Evolutionary conservation across 2,329 filamentous ascomycete species (phyloP).

Genomic region (Talaromyces sp.): DNA sequence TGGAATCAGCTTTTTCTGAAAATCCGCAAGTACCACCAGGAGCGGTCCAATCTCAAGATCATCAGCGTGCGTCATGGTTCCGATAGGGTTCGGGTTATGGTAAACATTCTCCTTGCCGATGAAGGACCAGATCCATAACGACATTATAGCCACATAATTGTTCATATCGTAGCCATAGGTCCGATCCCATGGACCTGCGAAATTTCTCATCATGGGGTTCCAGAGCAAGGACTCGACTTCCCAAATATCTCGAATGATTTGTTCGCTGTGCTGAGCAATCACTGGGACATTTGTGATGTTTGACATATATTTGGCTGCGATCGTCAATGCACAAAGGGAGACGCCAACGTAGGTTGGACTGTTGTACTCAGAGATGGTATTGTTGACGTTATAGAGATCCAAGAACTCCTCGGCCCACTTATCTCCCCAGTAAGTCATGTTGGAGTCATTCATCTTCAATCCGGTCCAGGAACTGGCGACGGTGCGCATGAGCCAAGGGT

Average conservation of each 20-base stretch:
- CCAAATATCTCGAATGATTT: constrained; percentile 56
- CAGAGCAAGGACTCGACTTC: constrained; percentile 51
- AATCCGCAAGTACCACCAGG: constrained; percentile 53
- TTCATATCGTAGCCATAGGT: constrained; percentile 64
- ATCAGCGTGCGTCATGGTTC: constrained; percentile 53
- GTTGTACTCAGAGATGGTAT: constrained; percentile 62
- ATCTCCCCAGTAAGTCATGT: constrained; percentile 59
- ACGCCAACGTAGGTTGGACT: constrained; percentile 62
- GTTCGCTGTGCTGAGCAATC: constrained; percentile 51
- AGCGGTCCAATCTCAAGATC: constrained; percentile 59
- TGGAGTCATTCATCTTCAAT: constrained; percentile 50
- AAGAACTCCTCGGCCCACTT: constrained; percentile 55
- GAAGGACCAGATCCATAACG: constrained; percentile 57
- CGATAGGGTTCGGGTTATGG: constrained; percentile 43
- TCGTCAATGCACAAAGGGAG: constrained; percentile 55
- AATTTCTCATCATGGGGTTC: constrained; percentile 57
- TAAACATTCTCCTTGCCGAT: constrained; percentile 24
- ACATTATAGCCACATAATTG: constrained; percentile 57
- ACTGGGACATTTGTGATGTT: constrained; percentile 42
- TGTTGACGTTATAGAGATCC: constrained; percentile 53
- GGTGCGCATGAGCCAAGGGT: constrained; percentile 61
- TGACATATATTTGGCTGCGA: constrained; percentile 57
- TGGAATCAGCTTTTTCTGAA: constrained; percentile 49
- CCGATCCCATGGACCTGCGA: constrained; percentile 64
- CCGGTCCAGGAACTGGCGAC: constrained; percentile 60